Conservation (phyloP, 257 asterid genomes). For the Solanum medicagineum region DNA sequence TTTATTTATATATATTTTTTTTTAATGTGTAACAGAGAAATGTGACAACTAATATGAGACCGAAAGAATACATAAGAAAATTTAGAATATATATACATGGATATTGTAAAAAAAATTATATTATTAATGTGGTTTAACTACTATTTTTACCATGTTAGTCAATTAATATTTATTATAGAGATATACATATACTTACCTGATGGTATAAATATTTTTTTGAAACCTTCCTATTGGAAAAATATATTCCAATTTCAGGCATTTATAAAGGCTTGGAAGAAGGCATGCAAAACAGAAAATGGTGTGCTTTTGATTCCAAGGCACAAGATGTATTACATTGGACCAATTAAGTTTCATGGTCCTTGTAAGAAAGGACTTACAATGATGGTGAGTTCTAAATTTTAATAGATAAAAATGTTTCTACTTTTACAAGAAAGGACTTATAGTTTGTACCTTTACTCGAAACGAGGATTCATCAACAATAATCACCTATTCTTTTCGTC, state of each 20-base stretch:
- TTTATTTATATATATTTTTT: no score
- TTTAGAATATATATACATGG: no score
- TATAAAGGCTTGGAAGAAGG: slow-evolving; percentile 53
- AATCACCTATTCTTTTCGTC: no score
- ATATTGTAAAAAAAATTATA: neutral
- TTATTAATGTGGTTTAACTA: neutral
- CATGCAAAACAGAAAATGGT: slow-evolving; percentile 35
- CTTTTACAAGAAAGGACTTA: no score
- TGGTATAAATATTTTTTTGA: neutral
- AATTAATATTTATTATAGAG: neutral
- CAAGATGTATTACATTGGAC: slow-evolving; percentile 51
- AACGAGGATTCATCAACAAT: no score
- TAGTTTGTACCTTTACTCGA: neutral
- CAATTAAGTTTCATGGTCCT: slow-evolving; percentile 54
- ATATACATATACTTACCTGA: neutral
- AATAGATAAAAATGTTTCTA: neutral
- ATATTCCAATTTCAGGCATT: slow-evolving; percentile 47
- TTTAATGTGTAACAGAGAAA: no score
- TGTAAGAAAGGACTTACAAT: slow-evolving; percentile 38
- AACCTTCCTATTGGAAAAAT: neutral
- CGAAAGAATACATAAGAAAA: neutral
- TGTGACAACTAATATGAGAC: no score
- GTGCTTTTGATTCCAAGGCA: slow-evolving; percentile 40
- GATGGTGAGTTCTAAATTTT: slow-evolving; percentile 29
- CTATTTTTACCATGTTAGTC: neutral